Percentiles rank a stretch among this genome's conserved stretches.
Evolutionary conservation across 169 alveolate species (phyloP).

Genomic region (Plasmodium adleri): DNA sequence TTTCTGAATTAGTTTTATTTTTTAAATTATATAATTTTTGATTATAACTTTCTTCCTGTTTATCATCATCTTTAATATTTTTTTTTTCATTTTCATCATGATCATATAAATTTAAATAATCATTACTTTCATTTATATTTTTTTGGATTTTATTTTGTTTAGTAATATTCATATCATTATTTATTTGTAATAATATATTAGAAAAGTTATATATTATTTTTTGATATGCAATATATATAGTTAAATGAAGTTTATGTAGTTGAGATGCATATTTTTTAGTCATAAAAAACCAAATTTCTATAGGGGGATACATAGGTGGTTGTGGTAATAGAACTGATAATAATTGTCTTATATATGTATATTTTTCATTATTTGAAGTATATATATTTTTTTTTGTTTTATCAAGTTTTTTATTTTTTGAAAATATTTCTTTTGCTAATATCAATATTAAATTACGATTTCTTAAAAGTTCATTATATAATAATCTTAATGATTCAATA

Average conservation of each 20-base stretch:
- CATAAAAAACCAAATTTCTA: conserved; percentile 50
- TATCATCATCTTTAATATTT: background rate
- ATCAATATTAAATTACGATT: conserved; percentile 56
- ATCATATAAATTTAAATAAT: conserved; percentile 48
- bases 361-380: conserved; percentile 6
- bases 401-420: conserved; percentile 10
- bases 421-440: conserved; percentile 58
- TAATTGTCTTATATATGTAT: conserved; percentile 54
- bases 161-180: conserved; percentile 21
- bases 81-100: conserved; percentile 22
- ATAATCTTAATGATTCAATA: conserved; percentile 42
- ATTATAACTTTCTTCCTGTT: too few species aligned
- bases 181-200: conserved; percentile 49
- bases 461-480: conserved; percentile 43
- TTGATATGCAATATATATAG: conserved; percentile 64
- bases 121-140: conserved; percentile 10
- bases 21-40: background rate
- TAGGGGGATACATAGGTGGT: conserved; percentile 71
- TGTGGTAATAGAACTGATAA: conserved; percentile 48
- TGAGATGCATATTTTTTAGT: conserved; percentile 40
- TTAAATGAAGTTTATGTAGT: conserved; percentile 62
- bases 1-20: background rate
- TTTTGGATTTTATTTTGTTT: conserved; percentile 19
- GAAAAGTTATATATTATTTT: conserved; percentile 63
- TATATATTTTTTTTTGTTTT: conserved; percentile 9